phyloP scores from a whole-genome alignment of 148 eudicot genomes.

The Spergularia bocconei region DNA sequence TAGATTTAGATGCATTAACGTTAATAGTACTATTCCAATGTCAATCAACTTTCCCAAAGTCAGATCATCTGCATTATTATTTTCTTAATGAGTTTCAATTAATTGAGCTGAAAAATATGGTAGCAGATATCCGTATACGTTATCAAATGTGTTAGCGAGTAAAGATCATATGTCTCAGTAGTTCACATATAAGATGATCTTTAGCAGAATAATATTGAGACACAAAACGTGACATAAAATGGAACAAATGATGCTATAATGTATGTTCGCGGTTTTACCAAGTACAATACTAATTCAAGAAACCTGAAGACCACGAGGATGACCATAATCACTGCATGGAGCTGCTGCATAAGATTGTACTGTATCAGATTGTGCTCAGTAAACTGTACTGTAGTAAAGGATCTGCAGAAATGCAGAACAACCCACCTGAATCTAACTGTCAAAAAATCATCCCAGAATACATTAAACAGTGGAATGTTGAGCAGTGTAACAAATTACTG shows the following conservation, averaged over 20 bases:
- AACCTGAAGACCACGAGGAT: no score
- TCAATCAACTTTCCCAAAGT: background rate
- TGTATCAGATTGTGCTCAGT: no score
- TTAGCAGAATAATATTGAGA: no score
- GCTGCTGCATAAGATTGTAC: no score
- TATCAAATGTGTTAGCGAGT: background rate
- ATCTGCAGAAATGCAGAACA: background rate
- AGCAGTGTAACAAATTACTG: background rate
- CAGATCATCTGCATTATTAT: background rate
- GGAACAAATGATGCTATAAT: no score
- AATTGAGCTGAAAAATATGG: conserved; percentile 16
- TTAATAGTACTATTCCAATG: conserved; percentile 4
- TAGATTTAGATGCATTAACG: conserved; percentile 4
- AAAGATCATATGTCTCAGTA: background rate
- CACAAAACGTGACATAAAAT: no score
- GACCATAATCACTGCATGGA: no score
- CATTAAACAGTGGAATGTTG: background rate
- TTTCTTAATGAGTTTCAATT: background rate
- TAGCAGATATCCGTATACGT: background rate
- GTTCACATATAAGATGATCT: background rate
- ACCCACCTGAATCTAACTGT: background rate
- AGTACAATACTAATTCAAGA: no score
- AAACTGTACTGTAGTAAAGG: background rate
- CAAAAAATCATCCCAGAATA: background rate
- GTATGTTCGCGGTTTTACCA: no score